Evolutionary conservation across 139 green algal genomes (phyloP), one percentile per base, ranked within the genome.

Genomic region (Micromonas commoda): DNA sequence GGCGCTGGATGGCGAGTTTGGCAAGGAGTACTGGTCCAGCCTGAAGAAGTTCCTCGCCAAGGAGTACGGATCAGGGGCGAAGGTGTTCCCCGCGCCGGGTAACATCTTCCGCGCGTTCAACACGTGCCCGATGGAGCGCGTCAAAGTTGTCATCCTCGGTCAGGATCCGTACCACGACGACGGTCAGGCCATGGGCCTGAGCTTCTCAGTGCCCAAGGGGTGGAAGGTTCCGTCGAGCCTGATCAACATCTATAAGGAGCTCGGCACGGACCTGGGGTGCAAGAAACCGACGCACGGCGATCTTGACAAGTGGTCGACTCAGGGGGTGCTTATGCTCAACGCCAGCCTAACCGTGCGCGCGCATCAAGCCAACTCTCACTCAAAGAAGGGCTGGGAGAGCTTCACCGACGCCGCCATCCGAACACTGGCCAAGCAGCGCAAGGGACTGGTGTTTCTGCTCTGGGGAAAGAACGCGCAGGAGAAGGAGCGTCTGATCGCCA

Each of bases 311-410:
- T 89, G 85, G 88, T 81, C 89, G 69, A 52, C 67, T 54, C 84
- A 87, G 71, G 80, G 94, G 3, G 92, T 98, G 80, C 85, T 98
- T 51, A 86, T 98, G 74, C 89, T 99, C 51, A 99, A 99, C 75
- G 89, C 93, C 3, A 82, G 88, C 65, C 86, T 99, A 45, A 98
- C 93, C 0, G 16, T 95, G 97, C 82, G 84, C 90, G 74, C 63
- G 31, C 37, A 69, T 20, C 39, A 87, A 52, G 89, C 93, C 57
- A 92, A 91, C 68, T 96, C 90, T 24, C 94, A 99, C 80, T 77
- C 81, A 63, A 95, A 93, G 83, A 82, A 86, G 76, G 92, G 93
- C 0, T 98, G 94, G 94, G 92, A 98, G 86, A 28, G 53, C 5
- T 92, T 98, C 64, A 99, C 96, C 0, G 88, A 96, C 54, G 89